Evolutionary conservation across 2,329 filamentous ascomycete species (phyloP), one percentile per base, ranked within the genome.

Genomic region (Botrytis pseudocinerea): DNA sequence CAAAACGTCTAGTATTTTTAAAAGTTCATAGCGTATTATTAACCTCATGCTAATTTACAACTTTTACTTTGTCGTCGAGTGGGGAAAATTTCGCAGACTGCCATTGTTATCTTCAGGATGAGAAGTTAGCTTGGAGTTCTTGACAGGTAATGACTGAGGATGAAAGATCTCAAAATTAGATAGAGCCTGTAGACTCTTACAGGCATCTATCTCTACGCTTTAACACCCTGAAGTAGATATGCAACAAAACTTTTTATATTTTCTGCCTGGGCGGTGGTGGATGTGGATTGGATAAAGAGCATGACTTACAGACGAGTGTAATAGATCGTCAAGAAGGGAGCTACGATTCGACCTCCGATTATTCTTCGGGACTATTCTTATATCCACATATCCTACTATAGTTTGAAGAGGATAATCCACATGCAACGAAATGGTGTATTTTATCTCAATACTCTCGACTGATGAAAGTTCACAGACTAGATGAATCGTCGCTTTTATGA

Each of bases 381-480:
- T 61, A n/a, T 61, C 10, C 20, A 2, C 14, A 22, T 40, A 2
- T 40, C 3, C 5, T 61, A 25, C 22, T 25, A 1, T 12, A 16
- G 0, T 25, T 40, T 16, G 1, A 14, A 14, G 2, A 0, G 0
- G 10, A 38, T 22, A 1, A 18, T 5, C 22, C 35, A 10, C 12
- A 14, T n/a, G 2, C 5, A n/a, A 8, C 16, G 16, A 8, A 40
- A n/a, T n/a, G 6, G 35, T 61, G 2, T 25, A 5, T 61, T 38
- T 14, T 10, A 25, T 61, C 20, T 9, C 25, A 25, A 16, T 40
- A 38, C 25, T 51, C 12, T 54, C 25, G 22, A 22, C 12, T 25
- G 20, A 25, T 7, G 35, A 12, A 22, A 40, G 22, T 40, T 59
- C 3, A 59, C 0, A 40, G 10, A 60, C 6, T 2, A 25, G 9